Evolutionary conservation across 2,329 filamentous ascomycete genomes (phyloP), one percentile per base, ranked within the genome.

Genomic region (Moelleriella libera): DNA sequence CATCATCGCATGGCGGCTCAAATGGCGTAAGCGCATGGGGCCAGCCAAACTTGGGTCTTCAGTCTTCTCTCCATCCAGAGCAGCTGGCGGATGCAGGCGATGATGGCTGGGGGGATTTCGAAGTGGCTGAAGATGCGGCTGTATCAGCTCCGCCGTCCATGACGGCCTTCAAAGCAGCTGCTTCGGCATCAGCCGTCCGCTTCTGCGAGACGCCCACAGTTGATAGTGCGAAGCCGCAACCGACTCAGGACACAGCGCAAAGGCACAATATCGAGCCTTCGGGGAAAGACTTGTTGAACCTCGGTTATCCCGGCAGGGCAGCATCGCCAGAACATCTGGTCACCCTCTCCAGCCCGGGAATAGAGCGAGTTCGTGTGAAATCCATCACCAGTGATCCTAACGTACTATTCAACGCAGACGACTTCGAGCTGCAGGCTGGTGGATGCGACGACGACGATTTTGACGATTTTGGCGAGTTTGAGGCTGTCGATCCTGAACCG

Each of bases 51-150:
- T 7, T 7, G 14, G n/a, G 7, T 41, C 14, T n/a, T 41, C 40
- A n/a, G 14, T 41, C 40, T 3, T 21, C 40, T 14, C 6, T 12
- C 14, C 6, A 7, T n/a, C 11, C 21, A 6, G 45, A 9, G 29
- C 44, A 29, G 40, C 52, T 31, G 51, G 28, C 43, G 39, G 75
- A 75, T 3, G 74, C 80, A 6, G 21, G 21, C 21, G 78, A 82
- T 47, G 78, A 82, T 55, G 76, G 71, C 30, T 84, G 81, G 74
- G 81, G 81, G 1, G 80, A 83, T 48, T 85, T 85, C 55, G 80
- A 83, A 60, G 70, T 73, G 43, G 77, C 76, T 12, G 63, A 70
- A 39, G 59, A 52, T 2, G 32, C 29, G 41, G 5, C 32, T 41
- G n/a, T 46, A 43, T 8, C 40, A 29, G 6, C 29, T 30, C 7